phyloP scores from a whole-genome alignment of 2,329 filamentous ascomycete genomes.

The Phoma sp. region DNA sequence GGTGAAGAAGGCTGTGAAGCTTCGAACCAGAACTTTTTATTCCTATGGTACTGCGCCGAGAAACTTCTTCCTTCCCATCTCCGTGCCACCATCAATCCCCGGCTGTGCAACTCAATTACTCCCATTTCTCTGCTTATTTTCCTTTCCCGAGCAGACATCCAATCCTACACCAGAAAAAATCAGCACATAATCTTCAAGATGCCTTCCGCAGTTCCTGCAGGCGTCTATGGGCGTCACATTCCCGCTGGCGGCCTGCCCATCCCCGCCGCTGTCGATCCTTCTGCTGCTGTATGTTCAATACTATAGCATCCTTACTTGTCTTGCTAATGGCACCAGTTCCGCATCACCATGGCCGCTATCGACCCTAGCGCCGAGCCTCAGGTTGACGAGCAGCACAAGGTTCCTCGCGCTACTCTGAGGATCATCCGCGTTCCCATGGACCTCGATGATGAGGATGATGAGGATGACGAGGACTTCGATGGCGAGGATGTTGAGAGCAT shows the following conservation, averaged over 20 bases:
- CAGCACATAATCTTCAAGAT: constrained; percentile 36
- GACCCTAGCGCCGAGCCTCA: constrained; percentile 76
- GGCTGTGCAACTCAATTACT: constrained; percentile 26
- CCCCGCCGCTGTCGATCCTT: constrained; percentile 74
- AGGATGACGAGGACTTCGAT: constrained; percentile 56
- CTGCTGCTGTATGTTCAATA: constrained; percentile 74
- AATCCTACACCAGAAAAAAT: neutral
- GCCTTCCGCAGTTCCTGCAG: constrained; percentile 62
- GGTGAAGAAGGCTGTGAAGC: constrained; percentile 33
- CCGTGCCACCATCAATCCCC: constrained; percentile 25
- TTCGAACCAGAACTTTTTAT: constrained; percentile 35
- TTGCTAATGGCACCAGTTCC: constrained; percentile 67
- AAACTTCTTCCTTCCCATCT: constrained; percentile 17
- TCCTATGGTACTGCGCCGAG: constrained; percentile 2
- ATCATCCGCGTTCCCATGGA: constrained; percentile 75
- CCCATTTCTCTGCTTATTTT: neutral
- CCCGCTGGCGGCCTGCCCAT: constrained; percentile 83
- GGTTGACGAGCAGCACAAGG: constrained; percentile 48
- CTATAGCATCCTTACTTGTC: neutral
- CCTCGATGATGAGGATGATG: constrained; percentile 64
- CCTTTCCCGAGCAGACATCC: neutral
- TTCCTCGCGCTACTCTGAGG: constrained; percentile 85
- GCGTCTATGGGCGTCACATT: constrained; percentile 91
- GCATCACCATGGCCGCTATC: constrained; percentile 97
- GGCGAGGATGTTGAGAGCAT: constrained; percentile 53